These are phyloP conservation scores for Lentithecium fluviatile DNA, from an alignment of 495 filamentous ascomycete species.

Conservation along the genomic window DNA sequence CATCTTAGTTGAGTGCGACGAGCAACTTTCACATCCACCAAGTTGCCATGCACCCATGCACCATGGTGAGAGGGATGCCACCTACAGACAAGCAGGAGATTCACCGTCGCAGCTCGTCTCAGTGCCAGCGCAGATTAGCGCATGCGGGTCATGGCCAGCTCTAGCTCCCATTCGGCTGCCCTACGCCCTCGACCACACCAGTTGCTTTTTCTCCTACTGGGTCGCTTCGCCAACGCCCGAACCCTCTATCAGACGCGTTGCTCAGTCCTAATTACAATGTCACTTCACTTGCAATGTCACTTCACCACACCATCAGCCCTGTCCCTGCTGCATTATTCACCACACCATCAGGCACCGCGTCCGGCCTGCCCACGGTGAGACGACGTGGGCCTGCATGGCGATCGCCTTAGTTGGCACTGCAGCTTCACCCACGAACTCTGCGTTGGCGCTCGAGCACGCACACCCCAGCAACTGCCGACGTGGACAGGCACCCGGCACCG, in stretches of 20 bases:
- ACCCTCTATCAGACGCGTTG: neutral
- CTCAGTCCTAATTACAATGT: too few relatives aligned
- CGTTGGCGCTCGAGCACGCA: slow-evolving; percentile 9
- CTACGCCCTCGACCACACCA: slow-evolving; percentile 10
- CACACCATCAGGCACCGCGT: neutral
- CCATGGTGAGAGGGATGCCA: too few relatives aligned
- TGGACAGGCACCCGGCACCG: slow-evolving; percentile 10
- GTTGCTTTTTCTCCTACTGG: slow-evolving; percentile 36
- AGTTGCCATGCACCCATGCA: too few relatives aligned
- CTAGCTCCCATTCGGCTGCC: slow-evolving; percentile 32
- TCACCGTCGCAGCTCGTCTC: neutral
- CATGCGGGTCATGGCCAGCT: slow-evolving; percentile 16
- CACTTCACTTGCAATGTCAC: too few relatives aligned
- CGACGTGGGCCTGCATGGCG: slow-evolving; percentile 16
- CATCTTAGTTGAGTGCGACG: too few relatives aligned
- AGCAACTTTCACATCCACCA: too few relatives aligned
- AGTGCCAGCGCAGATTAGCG: neutral
- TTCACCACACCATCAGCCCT: too few relatives aligned
- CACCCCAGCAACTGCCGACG: slow-evolving; percentile 20
- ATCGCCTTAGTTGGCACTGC: slow-evolving; percentile 34
- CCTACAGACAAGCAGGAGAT: too few relatives aligned
- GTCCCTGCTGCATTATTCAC: neutral
- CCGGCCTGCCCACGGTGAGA: slow-evolving; percentile 8
- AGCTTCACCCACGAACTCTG: slow-evolving; percentile 20
- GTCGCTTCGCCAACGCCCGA: neutral